Evolutionary conservation across 345 rosid species (phyloP).

Genomic region (Firmiana major): DNA sequence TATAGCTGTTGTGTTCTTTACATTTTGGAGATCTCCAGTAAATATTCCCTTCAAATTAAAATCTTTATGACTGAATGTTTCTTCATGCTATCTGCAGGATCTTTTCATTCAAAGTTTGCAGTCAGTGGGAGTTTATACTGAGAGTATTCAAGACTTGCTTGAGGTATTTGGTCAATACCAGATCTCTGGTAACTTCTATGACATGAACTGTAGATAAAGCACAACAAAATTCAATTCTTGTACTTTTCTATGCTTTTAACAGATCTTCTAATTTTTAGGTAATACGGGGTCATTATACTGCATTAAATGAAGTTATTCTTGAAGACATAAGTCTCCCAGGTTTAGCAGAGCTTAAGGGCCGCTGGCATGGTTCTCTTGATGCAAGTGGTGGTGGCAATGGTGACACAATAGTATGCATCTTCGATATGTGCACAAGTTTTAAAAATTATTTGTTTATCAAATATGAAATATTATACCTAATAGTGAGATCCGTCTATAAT

Average conservation of each 20-base stretch:
- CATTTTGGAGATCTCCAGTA: constrained; percentile 14
- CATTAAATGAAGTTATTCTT: constrained; percentile 64
- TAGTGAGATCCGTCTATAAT: not conserved
- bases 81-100: constrained; percentile 51
- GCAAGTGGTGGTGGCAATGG: constrained; percentile 99
- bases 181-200: constrained; percentile 2
- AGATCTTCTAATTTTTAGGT: constrained; percentile 43
- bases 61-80: constrained; percentile 16
- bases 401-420: constrained; percentile 70
- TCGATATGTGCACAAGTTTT: constrained; percentile 10
- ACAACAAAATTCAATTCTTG: not conserved
- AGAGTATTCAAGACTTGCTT: constrained; percentile 72
- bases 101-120: constrained; percentile 91
- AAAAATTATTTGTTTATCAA: not conserved
- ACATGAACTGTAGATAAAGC: not conserved
- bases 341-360: constrained; percentile 88
- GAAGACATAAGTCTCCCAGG: constrained; percentile 86
- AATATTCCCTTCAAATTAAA: constrained; percentile 1
- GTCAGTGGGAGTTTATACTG: constrained; percentile 67
- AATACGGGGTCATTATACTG: constrained; percentile 55
- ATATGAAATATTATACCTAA: not conserved
- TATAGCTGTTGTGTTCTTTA: constrained; percentile 4
- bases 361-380: constrained; percentile 93
- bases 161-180: constrained; percentile 48
- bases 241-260: constrained; percentile 19